Conservation (phyloP, 2,329 filamentous ascomycete genomes). For the Colletotrichum echinochloae region DNA sequence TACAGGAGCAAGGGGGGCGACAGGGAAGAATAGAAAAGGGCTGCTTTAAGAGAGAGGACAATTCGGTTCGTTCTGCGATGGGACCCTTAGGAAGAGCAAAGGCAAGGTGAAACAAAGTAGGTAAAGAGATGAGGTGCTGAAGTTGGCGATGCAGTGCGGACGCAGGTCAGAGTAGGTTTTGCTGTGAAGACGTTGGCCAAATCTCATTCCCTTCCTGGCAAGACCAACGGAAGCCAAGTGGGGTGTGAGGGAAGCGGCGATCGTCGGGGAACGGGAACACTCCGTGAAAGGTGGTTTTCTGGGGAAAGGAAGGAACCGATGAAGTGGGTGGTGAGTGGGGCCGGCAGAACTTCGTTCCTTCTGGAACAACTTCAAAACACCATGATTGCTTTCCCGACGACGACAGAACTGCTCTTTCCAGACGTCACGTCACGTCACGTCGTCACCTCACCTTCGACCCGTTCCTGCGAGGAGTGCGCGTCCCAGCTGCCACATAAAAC, state of each 20-base stretch:
- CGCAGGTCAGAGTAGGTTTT: background rate
- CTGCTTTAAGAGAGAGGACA: background rate
- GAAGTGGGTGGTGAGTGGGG: slow-evolving; percentile 26
- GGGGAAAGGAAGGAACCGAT: slow-evolving; percentile 29
- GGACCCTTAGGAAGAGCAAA: background rate
- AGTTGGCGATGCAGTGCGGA: slow-evolving; percentile 2
- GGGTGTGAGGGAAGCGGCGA: slow-evolving; percentile 1
- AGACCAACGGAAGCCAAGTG: slow-evolving; percentile 7
- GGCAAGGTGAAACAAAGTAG: background rate
- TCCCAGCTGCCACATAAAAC: background rate
- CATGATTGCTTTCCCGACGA: slow-evolving; percentile 28
- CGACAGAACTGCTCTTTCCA: slow-evolving; percentile 6
- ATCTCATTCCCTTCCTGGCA: background rate
- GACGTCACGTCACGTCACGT: background rate
- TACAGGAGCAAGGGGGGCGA: background rate
- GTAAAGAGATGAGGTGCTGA: background rate
- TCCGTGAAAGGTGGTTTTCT: slow-evolving; percentile 17
- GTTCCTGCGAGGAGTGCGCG: background rate
- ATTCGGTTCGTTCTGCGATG: background rate
- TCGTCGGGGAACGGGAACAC: slow-evolving; percentile 26
- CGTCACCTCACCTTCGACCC: slow-evolving; percentile 11
- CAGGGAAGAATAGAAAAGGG: background rate
- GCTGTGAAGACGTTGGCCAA: background rate
- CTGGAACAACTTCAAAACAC: slow-evolving; percentile 39
- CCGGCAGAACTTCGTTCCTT: slow-evolving; percentile 27